Base-by-base conservation (phyloP, 1,284 basidiomycete species). In the Rhodotorula sp. region DNA sequence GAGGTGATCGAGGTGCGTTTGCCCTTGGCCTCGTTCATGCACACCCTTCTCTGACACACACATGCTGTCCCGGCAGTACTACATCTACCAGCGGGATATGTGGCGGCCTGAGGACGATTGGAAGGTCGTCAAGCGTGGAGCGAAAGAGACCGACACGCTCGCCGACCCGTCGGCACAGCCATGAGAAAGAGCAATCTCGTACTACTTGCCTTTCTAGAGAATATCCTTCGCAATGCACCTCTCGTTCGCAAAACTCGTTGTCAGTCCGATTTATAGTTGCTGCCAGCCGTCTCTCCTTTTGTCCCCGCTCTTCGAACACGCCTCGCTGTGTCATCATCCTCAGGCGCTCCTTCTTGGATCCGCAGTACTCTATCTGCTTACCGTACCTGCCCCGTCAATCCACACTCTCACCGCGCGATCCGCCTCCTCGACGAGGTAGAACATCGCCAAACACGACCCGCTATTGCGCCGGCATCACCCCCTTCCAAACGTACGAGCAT, bases 11-110 rank as follows among this genome's bases (percentile, higher is more conserved):
- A 74, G 60, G 72, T 71, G 54, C 12, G 72, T 29, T 29, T 8
- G 3, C 3, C 20, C 24, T 17, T 14, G 29, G 49, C 24, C 15
- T 1, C 48, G 48, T 18, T 49, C 14, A 49, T 7, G 24, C 24
- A 49, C 48, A 18, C 46, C 3, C 6, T 24, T 49, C 24, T 20
- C 60, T 51, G 17, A 24, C 42, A 14, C 15, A 2, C 18, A 6
- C 29, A n/a, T n/a, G 2, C 8, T 37, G 8, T 20, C 33, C 37
- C 17, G 15, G 29, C 67, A 74, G 73, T 72, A 72, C 66, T 66
- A 60, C 60, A 64, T 74, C 44, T 72, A 72, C 59, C 73, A 74
- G 62, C 70, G 73, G 14, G 73, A 74, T 44, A 72, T 74, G 73
- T 74, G 73, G 73, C 66, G 70, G 22, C 70, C 70, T 15, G 68